These are phyloP conservation scores for Heimioporus retisporus DNA, from an alignment of 1,284 basidiomycete species.

Conservation along the genomic window DNA sequence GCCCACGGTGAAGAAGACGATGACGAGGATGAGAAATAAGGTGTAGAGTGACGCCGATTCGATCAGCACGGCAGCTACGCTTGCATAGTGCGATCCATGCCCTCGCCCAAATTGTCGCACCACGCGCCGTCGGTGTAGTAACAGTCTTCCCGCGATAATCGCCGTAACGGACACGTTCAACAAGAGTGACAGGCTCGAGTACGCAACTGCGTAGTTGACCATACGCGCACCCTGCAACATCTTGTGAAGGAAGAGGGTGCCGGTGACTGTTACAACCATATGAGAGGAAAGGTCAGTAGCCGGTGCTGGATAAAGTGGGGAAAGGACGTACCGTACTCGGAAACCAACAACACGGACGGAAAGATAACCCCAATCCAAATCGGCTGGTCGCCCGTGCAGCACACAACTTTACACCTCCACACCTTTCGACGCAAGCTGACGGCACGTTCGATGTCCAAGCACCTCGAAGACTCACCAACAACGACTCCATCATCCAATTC, in stretches of 20 bases:
- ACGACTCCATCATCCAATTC: slow-evolving; percentile 37
- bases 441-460: not conserved
- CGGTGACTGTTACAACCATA: slow-evolving; percentile 17
- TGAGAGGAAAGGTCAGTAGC: slow-evolving; percentile 7
- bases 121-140: slow-evolving; percentile 26
- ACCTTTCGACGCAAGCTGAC: slow-evolving; percentile 23
- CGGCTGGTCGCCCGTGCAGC: slow-evolving; percentile 18
- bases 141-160: slow-evolving; percentile 28
- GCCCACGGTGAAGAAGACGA: slow-evolving; percentile 21
- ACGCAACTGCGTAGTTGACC: slow-evolving; percentile 14
- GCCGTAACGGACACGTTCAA: slow-evolving; percentile 31
- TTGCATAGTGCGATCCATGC: slow-evolving; percentile 26
- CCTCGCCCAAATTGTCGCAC: slow-evolving; percentile 23
- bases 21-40: slow-evolving; percentile 28
- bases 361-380: slow-evolving; percentile 24
- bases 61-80: slow-evolving; percentile 26
- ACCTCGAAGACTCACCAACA: slow-evolving; percentile 30
- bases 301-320: not conserved
- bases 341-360: slow-evolving; percentile 18
- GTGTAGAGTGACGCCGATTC: slow-evolving; percentile 38
- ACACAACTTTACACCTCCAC: slow-evolving; percentile 37
- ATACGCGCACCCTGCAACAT: not conserved
- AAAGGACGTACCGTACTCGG: slow-evolving; percentile 26
- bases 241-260: slow-evolving; percentile 20
- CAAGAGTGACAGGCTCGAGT: slow-evolving; percentile 25